Evolutionary conservation across 1,284 basidiomycete species (phyloP).

Genomic region (Ganoderma leucocontextum): DNA sequence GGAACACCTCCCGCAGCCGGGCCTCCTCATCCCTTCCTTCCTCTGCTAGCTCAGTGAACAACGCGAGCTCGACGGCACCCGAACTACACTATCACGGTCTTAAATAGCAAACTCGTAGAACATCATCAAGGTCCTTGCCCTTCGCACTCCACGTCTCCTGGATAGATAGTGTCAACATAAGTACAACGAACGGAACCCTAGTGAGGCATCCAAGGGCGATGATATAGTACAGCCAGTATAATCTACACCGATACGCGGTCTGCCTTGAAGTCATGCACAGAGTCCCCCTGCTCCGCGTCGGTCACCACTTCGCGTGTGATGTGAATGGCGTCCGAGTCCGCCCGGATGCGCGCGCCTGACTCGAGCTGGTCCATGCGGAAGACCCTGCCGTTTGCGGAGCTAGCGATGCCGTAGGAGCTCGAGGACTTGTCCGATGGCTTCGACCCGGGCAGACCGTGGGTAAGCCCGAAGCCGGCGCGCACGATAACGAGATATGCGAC

Average conservation of each 20-base stretch:
- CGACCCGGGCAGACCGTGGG: slow-evolving; percentile 8
- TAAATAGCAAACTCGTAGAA: too few species aligned
- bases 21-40: too few species aligned
- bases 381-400: not conserved
- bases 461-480: slow-evolving; percentile 18
- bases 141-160: too few species aligned
- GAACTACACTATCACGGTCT: too few species aligned
- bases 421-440: not conserved
- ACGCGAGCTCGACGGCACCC: too few species aligned
- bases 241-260: not conserved
- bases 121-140: too few species aligned
- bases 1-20: too few species aligned
- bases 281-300: not conserved
- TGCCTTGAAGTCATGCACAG: not conserved
- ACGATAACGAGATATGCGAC: slow-evolving; percentile 19
- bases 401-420: not conserved
- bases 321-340: not conserved
- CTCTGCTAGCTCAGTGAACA: too few species aligned
- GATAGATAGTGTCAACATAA: too few species aligned
- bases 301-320: slow-evolving; percentile 2
- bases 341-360: not conserved
- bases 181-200: too few species aligned
- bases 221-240: not conserved
- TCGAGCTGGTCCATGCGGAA: not conserved
- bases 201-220: too few species aligned